Conservation (phyloP, 768 basidiomycete species). For the Bullera alba region DNA sequence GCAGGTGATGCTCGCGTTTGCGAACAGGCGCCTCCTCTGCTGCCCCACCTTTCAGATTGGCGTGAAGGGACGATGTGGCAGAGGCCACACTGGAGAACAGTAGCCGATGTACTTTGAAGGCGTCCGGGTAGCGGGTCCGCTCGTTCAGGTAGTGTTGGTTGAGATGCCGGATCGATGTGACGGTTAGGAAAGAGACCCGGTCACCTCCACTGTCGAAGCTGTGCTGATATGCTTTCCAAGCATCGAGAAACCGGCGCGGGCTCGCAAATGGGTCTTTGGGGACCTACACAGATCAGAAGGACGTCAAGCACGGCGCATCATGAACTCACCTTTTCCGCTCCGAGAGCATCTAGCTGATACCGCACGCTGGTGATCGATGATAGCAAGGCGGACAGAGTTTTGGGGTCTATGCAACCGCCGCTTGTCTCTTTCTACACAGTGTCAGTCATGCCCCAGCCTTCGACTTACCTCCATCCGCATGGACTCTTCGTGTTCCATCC, state of each 20-base stretch:
- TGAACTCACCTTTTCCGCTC: constrained; percentile 26
- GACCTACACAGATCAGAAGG: constrained; percentile 8
- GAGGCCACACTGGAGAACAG: constrained; percentile 31
- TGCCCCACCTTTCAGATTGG: constrained; percentile 31
- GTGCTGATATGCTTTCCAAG: constrained; percentile 29
- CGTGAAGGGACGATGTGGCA: constrained; percentile 23
- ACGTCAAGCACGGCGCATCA: not conserved
- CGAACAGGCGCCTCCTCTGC: constrained; percentile 28
- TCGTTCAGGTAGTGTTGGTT: constrained; percentile 16
- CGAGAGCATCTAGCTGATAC: constrained; percentile 31
- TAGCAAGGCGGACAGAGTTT: constrained; percentile 29
- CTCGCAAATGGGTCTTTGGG: constrained; percentile 35
- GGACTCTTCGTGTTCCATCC: constrained; percentile 37
- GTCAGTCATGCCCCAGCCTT: not conserved
- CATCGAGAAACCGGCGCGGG: constrained; percentile 18
- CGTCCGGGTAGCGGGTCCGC: constrained; percentile 20
- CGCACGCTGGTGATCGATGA: constrained; percentile 32
- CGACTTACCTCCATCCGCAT: constrained; percentile 29
- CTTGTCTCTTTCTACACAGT: constrained; percentile 32
- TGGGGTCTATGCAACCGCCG: constrained; percentile 40
- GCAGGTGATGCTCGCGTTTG: constrained; percentile 22
- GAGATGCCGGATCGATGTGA: constrained; percentile 18
- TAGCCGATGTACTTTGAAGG: constrained; percentile 22
- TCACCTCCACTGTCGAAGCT: too few relatives aligned
- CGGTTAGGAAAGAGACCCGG: constrained; percentile 7